Evolutionary conservation across 1,139 yeast species (phyloP), one percentile per base, ranked within the genome.

Genomic region (Yamadazyma diddensiae): DNA sequence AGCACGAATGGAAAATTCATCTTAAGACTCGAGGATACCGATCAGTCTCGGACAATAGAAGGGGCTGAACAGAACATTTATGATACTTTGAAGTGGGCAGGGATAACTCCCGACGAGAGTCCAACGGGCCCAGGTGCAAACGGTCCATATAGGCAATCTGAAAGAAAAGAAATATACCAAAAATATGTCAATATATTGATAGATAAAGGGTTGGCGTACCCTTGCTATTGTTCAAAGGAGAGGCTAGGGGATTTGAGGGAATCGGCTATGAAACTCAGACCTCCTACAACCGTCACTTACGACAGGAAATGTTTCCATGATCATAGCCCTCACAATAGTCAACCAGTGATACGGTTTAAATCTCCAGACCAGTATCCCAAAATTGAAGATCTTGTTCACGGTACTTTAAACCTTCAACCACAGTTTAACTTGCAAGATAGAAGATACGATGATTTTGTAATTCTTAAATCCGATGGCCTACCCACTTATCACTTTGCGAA

Each of bases 401-500:
- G 97, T 1, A 53, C 55, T 5, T 59, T 87, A 21, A 74, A 84
- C 43, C 62, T 85, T 25, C 96, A 87, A 54, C 88, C 94, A 1
- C 97, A 87, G 53, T 64, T 75, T 28, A 87, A 90, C 52, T 54
- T 59, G 15, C 57, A 56, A 17, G 96, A 88, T 56, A 64, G 79
- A 26, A 67, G 97, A 30, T 88, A 71, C 53, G 98, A 92, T 52
- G 98, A 94, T 55, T 88, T 90, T 19, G 85, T 92, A 6, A 65
- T 92, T 24, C 60, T 92, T 54, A 92, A 94, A 54, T 83, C 95
- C 6, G 97, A 92, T 53, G 92, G 94, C 0, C 64, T 86, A 41
- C 99, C 99, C 12, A 92, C 99, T 0, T 92, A 92, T 49, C 99
- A 92, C 59, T 82, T 92, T 51, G 98, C 98, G 14, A 90, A 87